Base-by-base conservation (phyloP, 495 filamentous ascomycete species). In the Penicillium subrubescens region DNA sequence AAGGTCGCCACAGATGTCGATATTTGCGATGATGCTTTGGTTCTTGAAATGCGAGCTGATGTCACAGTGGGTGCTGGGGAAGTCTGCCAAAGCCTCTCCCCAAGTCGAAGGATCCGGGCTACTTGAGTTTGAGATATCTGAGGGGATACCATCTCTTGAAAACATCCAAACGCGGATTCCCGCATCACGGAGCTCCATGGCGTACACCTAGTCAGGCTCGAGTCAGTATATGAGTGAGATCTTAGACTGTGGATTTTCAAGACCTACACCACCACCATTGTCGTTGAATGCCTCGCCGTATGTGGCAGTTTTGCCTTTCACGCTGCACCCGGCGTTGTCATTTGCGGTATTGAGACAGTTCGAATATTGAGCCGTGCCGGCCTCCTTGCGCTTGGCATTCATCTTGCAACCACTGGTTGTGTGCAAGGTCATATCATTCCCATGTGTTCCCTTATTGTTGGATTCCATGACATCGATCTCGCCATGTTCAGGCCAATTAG, bases 401-500 rank as follows among this genome's bases (percentile, higher is more conserved):
- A 79, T 79, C 10, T 70, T 75, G 67, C 77, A 81, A 8, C 70
- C 71, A 5, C 65, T 60, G 5, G 60, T 63, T 17, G 77, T 76
- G 54, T 81, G 77, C 12, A 81, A 64, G 3, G 78, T 79, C 59
- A 74, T 69, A 41, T 72, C 60, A 46, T 68, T 72, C 15, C 79
- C 79, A 25, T 68, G 60, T 0, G 69, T 74, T 5, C 68, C 76
- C 17, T 67, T 64, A 43, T 81, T 81, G 25, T 72, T 71, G 1
- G 69, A 64, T 58, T 80, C 78, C 44, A 81, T 64, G 21, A 80
- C 65, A 59, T 81, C 77, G 19, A 81, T 81, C 46, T 81, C 78
- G 17, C 78, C 77, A 60, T 79, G 58, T 3, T 54, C 61, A 10
- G 85, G 86, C 86, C 86, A 88, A 31, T 83, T 78, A 14, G 73